A percentile compares a stretch with the other conserved stretches of the same genome.
phyloP scores from a whole-genome alignment of 139 green algal genomes.

The Ostreobium quekettii region DNA sequence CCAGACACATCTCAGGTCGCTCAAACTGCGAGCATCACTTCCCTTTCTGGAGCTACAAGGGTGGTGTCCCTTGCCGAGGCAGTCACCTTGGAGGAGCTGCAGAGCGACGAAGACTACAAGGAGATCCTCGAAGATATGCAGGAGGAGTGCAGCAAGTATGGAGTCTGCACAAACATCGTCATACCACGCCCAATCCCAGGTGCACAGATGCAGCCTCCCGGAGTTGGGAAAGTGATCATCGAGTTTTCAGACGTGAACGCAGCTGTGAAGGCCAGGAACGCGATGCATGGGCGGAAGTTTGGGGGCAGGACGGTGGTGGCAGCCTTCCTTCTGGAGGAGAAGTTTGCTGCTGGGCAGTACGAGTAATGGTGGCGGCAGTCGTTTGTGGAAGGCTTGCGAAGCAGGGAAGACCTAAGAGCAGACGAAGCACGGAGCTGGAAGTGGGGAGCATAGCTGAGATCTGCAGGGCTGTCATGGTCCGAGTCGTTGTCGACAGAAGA shows the following conservation, averaged over 20 bases:
- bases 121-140: conserved; percentile 75
- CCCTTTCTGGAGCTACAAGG: conserved; percentile 33
- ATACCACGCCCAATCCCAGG: conserved; percentile 54
- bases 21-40: conserved; percentile 17
- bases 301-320: conserved; percentile 63
- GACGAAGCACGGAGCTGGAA: background rate
- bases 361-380: conserved; percentile 7
- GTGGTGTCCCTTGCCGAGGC: conserved; percentile 57
- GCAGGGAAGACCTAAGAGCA: background rate
- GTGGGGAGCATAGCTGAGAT: too few relatives aligned
- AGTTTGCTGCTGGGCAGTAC: conserved; percentile 35
- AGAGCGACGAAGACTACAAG: conserved; percentile 74
- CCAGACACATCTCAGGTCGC: background rate
- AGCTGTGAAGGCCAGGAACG: conserved; percentile 53
- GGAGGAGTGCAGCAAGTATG: conserved; percentile 47
- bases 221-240: conserved; percentile 72
- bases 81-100: conserved; percentile 78
- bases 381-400: background rate
- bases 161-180: conserved; percentile 37
- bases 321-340: conserved; percentile 59
- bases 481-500: too few relatives aligned
- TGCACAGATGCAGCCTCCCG: conserved; percentile 34
- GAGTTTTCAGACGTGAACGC: conserved; percentile 57
- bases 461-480: too few relatives aligned
- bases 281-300: conserved; percentile 81